These are phyloP conservation scores for Acanthamoeba culbertsoni DNA, from an alignment of 208 protist species.

Conservation along the genomic window DNA sequence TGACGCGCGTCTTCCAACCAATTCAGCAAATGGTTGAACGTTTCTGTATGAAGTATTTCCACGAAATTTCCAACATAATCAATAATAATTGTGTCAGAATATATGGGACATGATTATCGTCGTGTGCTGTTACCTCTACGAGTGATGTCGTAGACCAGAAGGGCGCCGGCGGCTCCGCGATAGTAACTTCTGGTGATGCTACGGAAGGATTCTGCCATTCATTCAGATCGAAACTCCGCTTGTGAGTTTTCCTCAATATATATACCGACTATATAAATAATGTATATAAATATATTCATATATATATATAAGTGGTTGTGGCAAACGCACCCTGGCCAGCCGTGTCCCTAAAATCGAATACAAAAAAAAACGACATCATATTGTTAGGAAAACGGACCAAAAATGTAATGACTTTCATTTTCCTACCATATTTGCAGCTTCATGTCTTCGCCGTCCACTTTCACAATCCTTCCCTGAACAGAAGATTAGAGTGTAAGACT, in stretches of 20 bases:
- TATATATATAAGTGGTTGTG: background rate
- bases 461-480: slow-evolving; percentile 89
- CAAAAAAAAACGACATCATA: background rate
- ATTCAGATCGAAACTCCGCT: background rate
- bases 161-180: slow-evolving; percentile 95
- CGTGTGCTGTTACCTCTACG: slow-evolving; percentile 69
- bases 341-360: background rate
- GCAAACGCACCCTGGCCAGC: background rate
- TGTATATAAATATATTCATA: background rate
- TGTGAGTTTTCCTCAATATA: background rate
- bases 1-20: slow-evolving; percentile 96
- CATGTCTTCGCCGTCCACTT: slow-evolving; percentile 94
- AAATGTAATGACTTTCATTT: background rate
- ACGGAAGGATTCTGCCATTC: slow-evolving; percentile 96
- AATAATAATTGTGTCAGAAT: no score
- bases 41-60: slow-evolving; percentile 78
- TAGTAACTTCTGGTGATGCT: slow-evolving; percentile 99
- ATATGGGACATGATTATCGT: no score
- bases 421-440: slow-evolving; percentile 99
- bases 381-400: background rate
- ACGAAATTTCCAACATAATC: background rate
- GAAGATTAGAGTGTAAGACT: background rate
- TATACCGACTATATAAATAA: background rate
- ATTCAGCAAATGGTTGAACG: slow-evolving; percentile 95
- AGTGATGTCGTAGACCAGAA: slow-evolving; percentile 99